phyloP scores from a whole-genome alignment of 176 grass and related monocot genomes.

The Panicum miliaceum region DNA sequence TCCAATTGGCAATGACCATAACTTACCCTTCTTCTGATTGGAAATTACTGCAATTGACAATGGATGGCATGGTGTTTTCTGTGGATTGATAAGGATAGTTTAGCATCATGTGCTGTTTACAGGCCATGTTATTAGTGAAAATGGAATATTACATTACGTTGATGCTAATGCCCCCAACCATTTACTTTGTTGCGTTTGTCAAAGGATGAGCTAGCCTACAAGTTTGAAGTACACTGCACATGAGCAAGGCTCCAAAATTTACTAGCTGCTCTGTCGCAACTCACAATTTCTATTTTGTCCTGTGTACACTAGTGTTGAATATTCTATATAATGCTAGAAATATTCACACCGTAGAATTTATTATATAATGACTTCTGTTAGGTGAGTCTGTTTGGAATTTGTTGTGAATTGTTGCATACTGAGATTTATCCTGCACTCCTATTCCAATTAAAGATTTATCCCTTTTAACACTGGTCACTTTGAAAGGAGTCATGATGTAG shows the following conservation, averaged over 20 bases:
- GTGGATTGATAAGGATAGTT: neutral
- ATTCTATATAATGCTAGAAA: neutral
- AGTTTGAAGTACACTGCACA: conserved; percentile 21
- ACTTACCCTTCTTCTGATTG: neutral
- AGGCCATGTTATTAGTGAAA: conserved; percentile 6
- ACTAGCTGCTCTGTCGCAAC: conserved; percentile 1
- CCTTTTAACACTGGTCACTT: neutral
- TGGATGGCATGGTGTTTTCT: neutral
- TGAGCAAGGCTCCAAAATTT: conserved; percentile 30
- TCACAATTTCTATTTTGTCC: neutral
- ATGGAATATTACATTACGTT: neutral
- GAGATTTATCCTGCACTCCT: neutral
- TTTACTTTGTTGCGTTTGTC: conserved; percentile 24
- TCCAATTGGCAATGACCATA: neutral
- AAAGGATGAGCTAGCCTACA: neutral
- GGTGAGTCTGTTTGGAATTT: neutral
- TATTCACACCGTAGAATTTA: conserved; percentile 25
- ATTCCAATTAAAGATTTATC: neutral
- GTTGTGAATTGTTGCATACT: neutral
- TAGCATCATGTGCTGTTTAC: conserved; percentile 11
- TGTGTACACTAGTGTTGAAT: neutral
- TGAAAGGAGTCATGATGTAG: neutral
- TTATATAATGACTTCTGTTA: neutral
- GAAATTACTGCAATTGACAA: neutral
- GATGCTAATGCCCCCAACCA: neutral